These are phyloP conservation scores for Xerocomellus chrysenteron DNA, from an alignment of 768 basidiomycete species.

Conservation along the genomic window DNA sequence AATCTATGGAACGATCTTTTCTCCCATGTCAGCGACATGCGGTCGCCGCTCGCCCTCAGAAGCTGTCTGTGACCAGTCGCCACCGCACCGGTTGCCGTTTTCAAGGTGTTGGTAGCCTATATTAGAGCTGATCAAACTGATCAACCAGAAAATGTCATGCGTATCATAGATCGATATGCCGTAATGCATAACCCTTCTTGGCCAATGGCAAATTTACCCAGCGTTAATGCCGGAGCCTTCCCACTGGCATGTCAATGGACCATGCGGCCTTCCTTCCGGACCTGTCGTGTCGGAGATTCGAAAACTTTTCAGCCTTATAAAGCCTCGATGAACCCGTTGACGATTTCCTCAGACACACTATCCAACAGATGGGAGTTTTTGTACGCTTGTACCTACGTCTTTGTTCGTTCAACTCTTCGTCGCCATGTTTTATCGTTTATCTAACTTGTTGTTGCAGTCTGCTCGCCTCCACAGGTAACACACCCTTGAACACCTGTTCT, in stretches of 20 bases:
- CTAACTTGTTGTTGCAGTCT: conserved; percentile 21
- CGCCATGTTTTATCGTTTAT: background rate
- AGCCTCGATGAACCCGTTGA: background rate
- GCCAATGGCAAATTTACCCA: conserved; percentile 26
- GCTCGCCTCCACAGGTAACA: conserved; percentile 28
- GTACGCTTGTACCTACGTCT: conserved; percentile 29
- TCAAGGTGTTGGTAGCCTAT: background rate
- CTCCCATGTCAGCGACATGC: background rate
- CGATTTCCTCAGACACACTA: conserved; percentile 19
- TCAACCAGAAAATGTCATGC: conserved; percentile 2
- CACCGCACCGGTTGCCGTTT: background rate
- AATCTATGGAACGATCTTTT: background rate
- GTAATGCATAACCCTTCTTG: background rate
- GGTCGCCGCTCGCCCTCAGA: background rate
- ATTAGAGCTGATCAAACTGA: conserved; percentile 4
- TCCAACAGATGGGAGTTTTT: conserved; percentile 37
- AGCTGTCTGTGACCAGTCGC: background rate
- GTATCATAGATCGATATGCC: conserved; percentile 7
- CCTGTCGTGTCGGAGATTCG: conserved; percentile 30
- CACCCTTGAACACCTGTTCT: conserved; percentile 26
- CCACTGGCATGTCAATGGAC: background rate
- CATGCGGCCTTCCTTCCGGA: conserved; percentile 19
- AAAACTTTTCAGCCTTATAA: conserved; percentile 21
- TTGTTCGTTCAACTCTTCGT: conserved; percentile 19
- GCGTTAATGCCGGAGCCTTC: background rate